Evolutionary conservation across 768 basidiomycete species (phyloP).

Genomic region (Bullera alba): DNA sequence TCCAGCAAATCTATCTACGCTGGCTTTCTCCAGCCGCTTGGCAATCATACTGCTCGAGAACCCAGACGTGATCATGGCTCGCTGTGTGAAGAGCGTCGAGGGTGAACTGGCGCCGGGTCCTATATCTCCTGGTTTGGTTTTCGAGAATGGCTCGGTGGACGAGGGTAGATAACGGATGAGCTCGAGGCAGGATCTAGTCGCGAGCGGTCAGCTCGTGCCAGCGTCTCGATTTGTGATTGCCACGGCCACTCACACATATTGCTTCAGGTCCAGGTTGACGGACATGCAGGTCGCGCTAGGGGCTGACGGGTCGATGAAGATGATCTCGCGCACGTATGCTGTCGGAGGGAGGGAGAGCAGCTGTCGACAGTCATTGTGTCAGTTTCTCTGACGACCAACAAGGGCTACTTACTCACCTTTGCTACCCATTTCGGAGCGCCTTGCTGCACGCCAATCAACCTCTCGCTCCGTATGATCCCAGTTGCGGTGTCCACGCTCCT

Average conservation of each 20-base stretch:
- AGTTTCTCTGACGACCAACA: neutral
- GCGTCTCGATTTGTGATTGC: neutral
- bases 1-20: constrained; percentile 80
- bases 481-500: constrained; percentile 74
- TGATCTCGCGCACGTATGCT: constrained; percentile 89
- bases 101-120: neutral
- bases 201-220: neutral
- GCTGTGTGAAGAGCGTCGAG: constrained; percentile 62
- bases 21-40: constrained; percentile 75
- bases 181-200: constrained; percentile 54
- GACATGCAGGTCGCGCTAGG: constrained; percentile 79
- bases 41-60: constrained; percentile 52
- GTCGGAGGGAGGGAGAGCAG: constrained; percentile 49
- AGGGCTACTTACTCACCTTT: constrained; percentile 54
- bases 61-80: constrained; percentile 63
- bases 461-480: constrained; percentile 79
- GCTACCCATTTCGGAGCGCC: constrained; percentile 87
- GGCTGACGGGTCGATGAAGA: constrained; percentile 77
- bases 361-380: constrained; percentile 5
- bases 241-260: constrained; percentile 71
- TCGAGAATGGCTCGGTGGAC: neutral
- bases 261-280: constrained; percentile 88
- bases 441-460: constrained; percentile 85
- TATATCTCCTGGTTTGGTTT: neutral
- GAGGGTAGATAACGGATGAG: constrained; percentile 73